Conservation (phyloP, 2,329 filamentous ascomycete species). For the Claviceps paspali region DNA sequence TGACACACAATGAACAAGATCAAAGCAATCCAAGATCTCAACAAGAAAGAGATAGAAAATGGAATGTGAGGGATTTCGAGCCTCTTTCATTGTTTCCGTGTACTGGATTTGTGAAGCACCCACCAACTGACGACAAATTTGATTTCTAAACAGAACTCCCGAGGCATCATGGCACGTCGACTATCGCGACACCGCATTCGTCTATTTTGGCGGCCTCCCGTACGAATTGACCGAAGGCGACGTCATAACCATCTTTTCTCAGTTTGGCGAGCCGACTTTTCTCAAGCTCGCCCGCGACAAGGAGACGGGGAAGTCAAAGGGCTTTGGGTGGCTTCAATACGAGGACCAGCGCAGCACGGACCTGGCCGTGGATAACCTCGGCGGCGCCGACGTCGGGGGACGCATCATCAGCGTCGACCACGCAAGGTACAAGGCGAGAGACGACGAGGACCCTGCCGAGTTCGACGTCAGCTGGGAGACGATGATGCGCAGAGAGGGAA, state of each 20-base stretch:
- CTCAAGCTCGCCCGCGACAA: conserved; percentile 88
- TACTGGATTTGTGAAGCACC: not conserved
- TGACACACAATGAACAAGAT: conserved; percentile 69
- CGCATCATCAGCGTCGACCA: conserved; percentile 80
- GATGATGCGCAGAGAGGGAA: conserved; percentile 37
- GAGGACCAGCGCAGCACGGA: conserved; percentile 95
- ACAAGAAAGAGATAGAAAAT: conserved; percentile 86
- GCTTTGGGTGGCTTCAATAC: conserved; percentile 95
- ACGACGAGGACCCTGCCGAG: conserved; percentile 55
- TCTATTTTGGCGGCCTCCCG: conserved; percentile 89
- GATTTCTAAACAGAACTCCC: conserved; percentile 49
- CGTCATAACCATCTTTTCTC: conserved; percentile 89
- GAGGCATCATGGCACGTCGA: conserved; percentile 94
- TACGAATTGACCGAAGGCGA: conserved; percentile 93
- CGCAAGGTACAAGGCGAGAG: conserved; percentile 75
- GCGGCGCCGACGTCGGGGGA: conserved; percentile 70
- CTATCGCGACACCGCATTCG: conserved; percentile 91
- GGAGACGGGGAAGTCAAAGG: conserved; percentile 86
- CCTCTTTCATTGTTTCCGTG: not conserved
- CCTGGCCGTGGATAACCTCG: conserved; percentile 88
- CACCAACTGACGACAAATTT: conserved; percentile 11
- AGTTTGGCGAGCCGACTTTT: conserved; percentile 89
- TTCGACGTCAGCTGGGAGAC: conserved; percentile 44
- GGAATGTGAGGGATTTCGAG: conserved; percentile 47
- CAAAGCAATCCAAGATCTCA: conserved; percentile 79